These are phyloP conservation scores for Annulohypoxylon stygium DNA, from an alignment of 495 filamentous ascomycete species.

Conservation along the genomic window DNA sequence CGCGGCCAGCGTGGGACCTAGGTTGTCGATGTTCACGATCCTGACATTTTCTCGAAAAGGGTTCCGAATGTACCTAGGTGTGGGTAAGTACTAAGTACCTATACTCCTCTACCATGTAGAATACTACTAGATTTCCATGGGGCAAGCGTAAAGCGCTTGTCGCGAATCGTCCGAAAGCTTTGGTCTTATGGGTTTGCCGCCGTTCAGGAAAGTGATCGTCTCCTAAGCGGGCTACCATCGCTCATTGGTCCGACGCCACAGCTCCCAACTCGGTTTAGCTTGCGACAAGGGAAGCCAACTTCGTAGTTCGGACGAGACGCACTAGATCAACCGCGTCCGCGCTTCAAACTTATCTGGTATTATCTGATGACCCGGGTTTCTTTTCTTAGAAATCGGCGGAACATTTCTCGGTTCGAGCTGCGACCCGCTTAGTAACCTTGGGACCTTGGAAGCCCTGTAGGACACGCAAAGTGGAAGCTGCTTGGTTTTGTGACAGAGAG, in stretches of 20 bases:
- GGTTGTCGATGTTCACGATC: slow-evolving; percentile 13
- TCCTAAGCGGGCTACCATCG: slow-evolving; percentile 44
- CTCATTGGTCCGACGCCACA: slow-evolving; percentile 38
- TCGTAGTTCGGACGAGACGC: slow-evolving; percentile 41
- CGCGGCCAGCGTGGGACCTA: slow-evolving; percentile 7
- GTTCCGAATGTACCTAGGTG: slow-evolving; percentile 33
- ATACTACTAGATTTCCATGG: slow-evolving; percentile 26
- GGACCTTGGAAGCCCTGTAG: slow-evolving; percentile 22
- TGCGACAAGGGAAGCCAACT: slow-evolving; percentile 28
- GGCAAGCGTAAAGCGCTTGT: slow-evolving; percentile 50
- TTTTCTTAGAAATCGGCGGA: slow-evolving; percentile 48
- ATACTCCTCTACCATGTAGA: too few relatives aligned
- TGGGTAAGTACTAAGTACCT: too few relatives aligned
- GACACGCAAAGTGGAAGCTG: slow-evolving; percentile 15
- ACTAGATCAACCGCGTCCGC: slow-evolving; percentile 39
- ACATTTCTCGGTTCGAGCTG: slow-evolving; percentile 37
- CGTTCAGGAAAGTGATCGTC: slow-evolving; percentile 45
- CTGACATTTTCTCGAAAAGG: slow-evolving; percentile 30
- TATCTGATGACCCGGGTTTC: slow-evolving; percentile 37
- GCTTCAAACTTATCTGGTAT: slow-evolving; percentile 36
- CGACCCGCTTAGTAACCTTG: slow-evolving; percentile 28
- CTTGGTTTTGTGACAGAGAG: slow-evolving; percentile 32
- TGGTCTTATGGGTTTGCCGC: slow-evolving; percentile 46
- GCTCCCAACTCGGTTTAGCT: slow-evolving; percentile 13
- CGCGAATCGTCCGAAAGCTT: slow-evolving; percentile 43